These are phyloP conservation scores for Cicer cuneatum DNA, from an alignment of 306 rosid genomes.

Conservation along the genomic window DNA sequence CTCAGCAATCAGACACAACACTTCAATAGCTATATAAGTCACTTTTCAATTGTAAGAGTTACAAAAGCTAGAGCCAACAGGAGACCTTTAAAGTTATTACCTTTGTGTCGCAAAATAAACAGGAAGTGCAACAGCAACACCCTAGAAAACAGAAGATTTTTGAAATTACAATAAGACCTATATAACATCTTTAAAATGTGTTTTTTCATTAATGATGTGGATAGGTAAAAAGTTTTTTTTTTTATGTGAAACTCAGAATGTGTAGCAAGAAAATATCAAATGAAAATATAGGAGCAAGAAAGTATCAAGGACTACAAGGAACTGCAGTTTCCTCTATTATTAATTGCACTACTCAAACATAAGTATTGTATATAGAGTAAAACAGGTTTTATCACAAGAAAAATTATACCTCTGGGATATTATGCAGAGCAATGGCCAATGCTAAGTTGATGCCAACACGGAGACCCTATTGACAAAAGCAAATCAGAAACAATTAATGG, in stretches of 20 bases:
- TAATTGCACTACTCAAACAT: slow-evolving; percentile 35
- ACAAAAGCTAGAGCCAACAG: slow-evolving; percentile 29
- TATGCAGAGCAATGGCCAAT: slow-evolving; percentile 97
- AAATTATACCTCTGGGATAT: slow-evolving; percentile 90
- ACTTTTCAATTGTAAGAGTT: slow-evolving; percentile 23
- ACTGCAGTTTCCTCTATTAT: slow-evolving; percentile 8
- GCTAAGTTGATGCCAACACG: slow-evolving; percentile 96
- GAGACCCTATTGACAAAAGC: slow-evolving; percentile 71
- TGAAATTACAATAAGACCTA: slow-evolving; percentile 35
- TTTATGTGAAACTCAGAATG: background rate
- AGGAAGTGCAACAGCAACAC: slow-evolving; percentile 98
- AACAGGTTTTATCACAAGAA: slow-evolving; percentile 9
- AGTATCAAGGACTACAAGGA: slow-evolving; percentile 13
- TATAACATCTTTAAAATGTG: background rate
- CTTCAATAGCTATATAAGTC: slow-evolving; percentile 32
- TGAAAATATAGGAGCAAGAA: background rate
- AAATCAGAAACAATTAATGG: slow-evolving; percentile 36
- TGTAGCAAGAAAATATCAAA: slow-evolving; percentile 14
- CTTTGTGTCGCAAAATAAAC: slow-evolving; percentile 93
- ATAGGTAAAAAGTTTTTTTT: background rate
- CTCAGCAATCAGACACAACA: slow-evolving; percentile 17
- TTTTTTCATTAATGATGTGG: slow-evolving; percentile 1
- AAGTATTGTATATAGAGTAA: slow-evolving; percentile 15
- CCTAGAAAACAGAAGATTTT: slow-evolving; percentile 57
- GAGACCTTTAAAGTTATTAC: slow-evolving; percentile 54